Conservation (phyloP, 2,329 filamentous ascomycete genomes). For the Apiospora malaysiana region DNA sequence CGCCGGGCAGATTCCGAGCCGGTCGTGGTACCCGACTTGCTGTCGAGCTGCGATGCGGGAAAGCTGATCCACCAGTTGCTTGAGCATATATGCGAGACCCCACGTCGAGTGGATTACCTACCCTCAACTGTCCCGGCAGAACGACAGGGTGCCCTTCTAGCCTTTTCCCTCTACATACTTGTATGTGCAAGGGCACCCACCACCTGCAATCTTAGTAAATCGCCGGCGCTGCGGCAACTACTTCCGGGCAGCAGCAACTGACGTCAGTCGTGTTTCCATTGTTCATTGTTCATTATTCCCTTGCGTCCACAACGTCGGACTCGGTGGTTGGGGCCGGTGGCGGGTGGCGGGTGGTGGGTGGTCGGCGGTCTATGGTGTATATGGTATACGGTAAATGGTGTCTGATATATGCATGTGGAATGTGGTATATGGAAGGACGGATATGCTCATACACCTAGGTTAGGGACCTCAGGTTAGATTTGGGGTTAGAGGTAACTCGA, state of each 20-base stretch:
- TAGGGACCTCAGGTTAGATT: not conserved
- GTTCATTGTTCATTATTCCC: not conserved
- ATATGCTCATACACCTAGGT: not conserved
- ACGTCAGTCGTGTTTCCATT: not conserved
- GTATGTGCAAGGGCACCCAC: no score
- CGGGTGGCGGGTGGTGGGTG: no score
- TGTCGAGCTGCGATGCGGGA: conserved; percentile 7
- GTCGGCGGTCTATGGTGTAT: no score
- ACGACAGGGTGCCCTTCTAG: not conserved
- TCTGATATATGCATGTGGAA: no score
- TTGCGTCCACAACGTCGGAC: not conserved
- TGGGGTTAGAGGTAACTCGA: not conserved
- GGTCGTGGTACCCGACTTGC: not conserved
- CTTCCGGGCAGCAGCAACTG: not conserved
- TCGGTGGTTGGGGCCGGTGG: no score
- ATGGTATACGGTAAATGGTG: not conserved
- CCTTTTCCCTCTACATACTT: not conserved
- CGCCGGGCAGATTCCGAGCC: not conserved
- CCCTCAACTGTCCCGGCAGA: not conserved
- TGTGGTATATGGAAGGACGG: no score
- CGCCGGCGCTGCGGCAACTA: not conserved
- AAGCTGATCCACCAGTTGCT: not conserved
- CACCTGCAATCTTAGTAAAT: not conserved
- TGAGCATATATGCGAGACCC: not conserved
- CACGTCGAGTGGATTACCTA: not conserved